These are phyloP conservation scores for Yarrowia galli DNA, from an alignment of 1,139 yeast species.

Conservation along the genomic window DNA sequence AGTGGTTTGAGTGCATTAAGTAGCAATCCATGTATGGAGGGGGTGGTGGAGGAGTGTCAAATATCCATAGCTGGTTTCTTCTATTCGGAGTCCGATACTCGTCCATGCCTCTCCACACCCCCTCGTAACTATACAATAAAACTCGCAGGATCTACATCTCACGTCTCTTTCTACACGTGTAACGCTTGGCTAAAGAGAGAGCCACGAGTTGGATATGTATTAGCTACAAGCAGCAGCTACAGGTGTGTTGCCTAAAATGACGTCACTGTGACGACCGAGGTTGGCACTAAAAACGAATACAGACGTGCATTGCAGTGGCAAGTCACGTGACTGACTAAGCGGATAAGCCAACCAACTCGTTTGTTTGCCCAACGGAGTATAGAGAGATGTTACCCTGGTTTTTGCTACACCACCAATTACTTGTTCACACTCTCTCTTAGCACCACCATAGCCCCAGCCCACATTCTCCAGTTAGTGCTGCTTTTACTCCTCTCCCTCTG, in stretches of 20 bases:
- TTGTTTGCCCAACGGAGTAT: too few relatives aligned
- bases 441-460: neutral
- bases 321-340: neutral
- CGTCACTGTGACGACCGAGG: constrained; percentile 1
- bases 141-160: constrained; percentile 1
- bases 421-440: neutral
- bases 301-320: too few relatives aligned
- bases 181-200: constrained; percentile 2
- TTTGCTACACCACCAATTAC: too few relatives aligned
- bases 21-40: neutral
- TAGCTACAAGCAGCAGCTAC: neutral
- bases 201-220: too few relatives aligned
- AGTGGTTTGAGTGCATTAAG: constrained; percentile 17
- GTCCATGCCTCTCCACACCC: too few relatives aligned
- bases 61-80: too few relatives aligned
- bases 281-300: neutral
- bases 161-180: constrained; percentile 30
- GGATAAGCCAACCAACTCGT: too few relatives aligned
- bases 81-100: too few relatives aligned
- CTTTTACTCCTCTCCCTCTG: neutral
- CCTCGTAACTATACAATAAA: neutral
- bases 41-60: too few relatives aligned
- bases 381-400: too few relatives aligned
- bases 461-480: neutral
- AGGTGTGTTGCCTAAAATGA: too few relatives aligned